Conservation (phyloP, 441 rosid genomes). For the Corymbia citriodora region DNA sequence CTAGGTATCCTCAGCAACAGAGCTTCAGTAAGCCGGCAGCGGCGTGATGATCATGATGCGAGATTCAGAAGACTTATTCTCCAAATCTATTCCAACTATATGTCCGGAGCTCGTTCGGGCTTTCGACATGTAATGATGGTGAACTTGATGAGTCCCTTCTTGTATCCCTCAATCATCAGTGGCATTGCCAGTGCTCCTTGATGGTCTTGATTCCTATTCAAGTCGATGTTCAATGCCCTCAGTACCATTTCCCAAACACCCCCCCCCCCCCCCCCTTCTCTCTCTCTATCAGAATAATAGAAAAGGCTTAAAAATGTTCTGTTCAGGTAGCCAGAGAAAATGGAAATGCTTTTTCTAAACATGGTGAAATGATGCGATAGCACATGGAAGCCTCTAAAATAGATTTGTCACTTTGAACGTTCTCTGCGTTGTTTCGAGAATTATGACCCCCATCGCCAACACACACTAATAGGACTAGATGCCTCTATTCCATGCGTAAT, state of each 20-base stretch:
- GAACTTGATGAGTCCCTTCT: conserved; percentile 72
- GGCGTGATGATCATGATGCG: not conserved
- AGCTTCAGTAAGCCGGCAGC: not conserved
- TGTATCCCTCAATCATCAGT: conserved; percentile 80
- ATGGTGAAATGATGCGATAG: not conserved
- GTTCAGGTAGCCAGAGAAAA: not conserved
- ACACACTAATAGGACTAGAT: not conserved
- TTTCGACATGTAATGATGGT: conserved; percentile 71
- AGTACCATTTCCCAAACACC: not conserved
- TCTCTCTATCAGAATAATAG: not conserved
- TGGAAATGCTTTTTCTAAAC: not conserved
- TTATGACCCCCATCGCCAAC: not conserved
- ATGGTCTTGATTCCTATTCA: conserved; percentile 63
- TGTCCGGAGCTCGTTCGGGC: conserved; percentile 18
- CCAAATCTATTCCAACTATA: not conserved
- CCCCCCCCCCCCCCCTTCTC: not conserved
- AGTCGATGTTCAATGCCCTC: not conserved
- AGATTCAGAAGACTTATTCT: not conserved
- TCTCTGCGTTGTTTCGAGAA: not conserved
- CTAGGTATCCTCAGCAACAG: not conserved
- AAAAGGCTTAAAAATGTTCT: not conserved
- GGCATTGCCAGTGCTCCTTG: conserved; percentile 83
- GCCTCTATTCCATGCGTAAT: not conserved
- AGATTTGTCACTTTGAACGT: not conserved
- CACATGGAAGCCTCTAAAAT: not conserved